Conservation (phyloP, 257 asterid species). For the Ballota nigra region DNA sequence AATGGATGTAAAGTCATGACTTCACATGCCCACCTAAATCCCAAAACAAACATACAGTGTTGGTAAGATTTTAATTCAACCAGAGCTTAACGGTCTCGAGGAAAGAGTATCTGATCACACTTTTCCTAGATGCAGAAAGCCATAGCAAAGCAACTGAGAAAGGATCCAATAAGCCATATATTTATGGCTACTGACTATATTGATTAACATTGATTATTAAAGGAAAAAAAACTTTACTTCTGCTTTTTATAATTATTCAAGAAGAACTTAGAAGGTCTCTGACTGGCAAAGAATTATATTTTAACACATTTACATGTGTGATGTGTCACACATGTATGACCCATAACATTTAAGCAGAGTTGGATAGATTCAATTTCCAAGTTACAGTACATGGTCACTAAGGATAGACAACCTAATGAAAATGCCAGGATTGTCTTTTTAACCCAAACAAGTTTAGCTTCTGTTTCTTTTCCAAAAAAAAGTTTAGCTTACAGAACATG, state of each 20-base stretch:
- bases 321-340: too few species aligned
- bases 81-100: too few species aligned
- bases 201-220: neutral
- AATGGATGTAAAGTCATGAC: too few species aligned
- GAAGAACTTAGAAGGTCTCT: neutral
- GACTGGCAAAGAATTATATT: neutral
- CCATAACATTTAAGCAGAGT: neutral
- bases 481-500: neutral
- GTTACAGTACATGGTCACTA: neutral
- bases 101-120: too few species aligned
- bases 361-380: neutral
- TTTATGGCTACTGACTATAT: neutral
- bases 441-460: neutral
- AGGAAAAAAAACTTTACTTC: neutral
- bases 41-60: too few species aligned
- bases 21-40: too few species aligned
- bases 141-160: neutral
- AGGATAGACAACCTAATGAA: too few species aligned
- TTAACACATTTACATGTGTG: too few species aligned
- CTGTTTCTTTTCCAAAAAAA: too few species aligned
- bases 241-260: neutral
- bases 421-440: slow-evolving; percentile 4
- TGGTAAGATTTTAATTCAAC: neutral
- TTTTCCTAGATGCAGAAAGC: neutral
- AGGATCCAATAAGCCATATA: neutral